Evolutionary conservation across 352 stramenopile species (phyloP).

Genomic region (Phytophthora sp.): DNA sequence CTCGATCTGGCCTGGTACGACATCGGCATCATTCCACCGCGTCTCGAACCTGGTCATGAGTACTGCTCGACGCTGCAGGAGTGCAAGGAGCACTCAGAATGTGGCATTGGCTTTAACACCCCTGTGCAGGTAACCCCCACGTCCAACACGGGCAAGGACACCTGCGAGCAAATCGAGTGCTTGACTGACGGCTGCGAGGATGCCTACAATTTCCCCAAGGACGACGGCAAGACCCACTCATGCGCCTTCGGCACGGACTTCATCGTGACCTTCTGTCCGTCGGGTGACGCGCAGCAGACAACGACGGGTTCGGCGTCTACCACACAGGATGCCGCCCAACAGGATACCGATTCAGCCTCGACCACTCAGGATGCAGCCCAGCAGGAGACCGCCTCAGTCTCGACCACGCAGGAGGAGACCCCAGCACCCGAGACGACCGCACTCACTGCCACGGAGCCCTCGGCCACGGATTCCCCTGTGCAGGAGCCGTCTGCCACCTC

Average conservation of each 20-base stretch:
- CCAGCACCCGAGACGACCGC: slow-evolving; percentile 20
- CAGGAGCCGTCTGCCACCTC: slow-evolving; percentile 23
- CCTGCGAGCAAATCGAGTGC: slow-evolving; percentile 67
- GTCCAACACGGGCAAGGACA: slow-evolving; percentile 65
- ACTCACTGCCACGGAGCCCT: slow-evolving; percentile 5
- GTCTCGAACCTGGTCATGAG: slow-evolving; percentile 55
- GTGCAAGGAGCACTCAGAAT: slow-evolving; percentile 66
- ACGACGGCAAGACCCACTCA: slow-evolving; percentile 79
- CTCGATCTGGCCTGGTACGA: slow-evolving; percentile 69
- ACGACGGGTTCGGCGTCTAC: slow-evolving; percentile 10
- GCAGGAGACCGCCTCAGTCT: slow-evolving; percentile 15
- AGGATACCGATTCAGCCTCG: slow-evolving; percentile 12
- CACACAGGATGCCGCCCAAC: slow-evolving; percentile 23
- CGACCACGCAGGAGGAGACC: slow-evolving; percentile 24
- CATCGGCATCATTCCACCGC: slow-evolving; percentile 73
- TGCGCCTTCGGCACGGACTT: slow-evolving; percentile 69
- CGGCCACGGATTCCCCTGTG: slow-evolving; percentile 31
- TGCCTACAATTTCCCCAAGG: slow-evolving; percentile 71
- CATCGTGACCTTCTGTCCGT: slow-evolving; percentile 72
- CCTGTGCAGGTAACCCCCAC: slow-evolving; percentile 58
- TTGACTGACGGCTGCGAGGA: slow-evolving; percentile 61
- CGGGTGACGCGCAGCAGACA: slow-evolving; percentile 28
- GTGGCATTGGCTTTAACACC: slow-evolving; percentile 73
- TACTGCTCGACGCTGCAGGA: slow-evolving; percentile 68
- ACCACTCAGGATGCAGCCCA: slow-evolving; percentile 23